Conservation (phyloP, 2,329 filamentous ascomycete species). For the Beauveria sp. region DNA sequence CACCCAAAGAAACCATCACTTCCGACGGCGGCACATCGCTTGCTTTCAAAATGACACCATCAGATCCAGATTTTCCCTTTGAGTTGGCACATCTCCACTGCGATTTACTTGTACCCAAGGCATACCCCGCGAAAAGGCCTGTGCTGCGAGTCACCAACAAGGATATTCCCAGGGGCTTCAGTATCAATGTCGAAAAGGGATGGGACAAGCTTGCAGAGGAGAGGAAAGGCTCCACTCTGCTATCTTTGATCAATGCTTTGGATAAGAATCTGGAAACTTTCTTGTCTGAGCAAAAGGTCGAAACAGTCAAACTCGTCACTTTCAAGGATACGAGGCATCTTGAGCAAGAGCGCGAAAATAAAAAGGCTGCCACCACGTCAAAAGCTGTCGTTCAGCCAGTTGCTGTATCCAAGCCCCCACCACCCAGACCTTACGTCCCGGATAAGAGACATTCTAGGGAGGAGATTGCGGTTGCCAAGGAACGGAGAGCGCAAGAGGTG, state of each 20-base stretch:
- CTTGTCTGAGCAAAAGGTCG: conserved; percentile 60
- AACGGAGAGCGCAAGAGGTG: conserved; percentile 56
- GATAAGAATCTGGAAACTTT: conserved; percentile 66
- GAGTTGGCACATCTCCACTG: conserved; percentile 64
- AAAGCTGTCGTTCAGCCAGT: conserved; percentile 4
- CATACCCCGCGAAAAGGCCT: conserved; percentile 54
- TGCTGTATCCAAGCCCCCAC: conserved; percentile 10
- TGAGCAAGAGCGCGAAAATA: conserved; percentile 18
- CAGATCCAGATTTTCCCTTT: conserved; percentile 79
- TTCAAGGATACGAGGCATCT: conserved; percentile 49
- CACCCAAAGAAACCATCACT: conserved; percentile 35
- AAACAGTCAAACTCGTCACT: conserved; percentile 62
- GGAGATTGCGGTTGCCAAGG: conserved; percentile 55
- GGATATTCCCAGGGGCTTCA: conserved; percentile 62
- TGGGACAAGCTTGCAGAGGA: conserved; percentile 58
- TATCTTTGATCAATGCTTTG: conserved; percentile 60
- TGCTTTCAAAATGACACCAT: conserved; percentile 59
- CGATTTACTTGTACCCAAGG: conserved; percentile 53
- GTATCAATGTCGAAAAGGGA: conserved; percentile 68
- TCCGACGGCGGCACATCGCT: conserved; percentile 47
- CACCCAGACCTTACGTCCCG: conserved; percentile 28
- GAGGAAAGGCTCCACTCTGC: conserved; percentile 48
- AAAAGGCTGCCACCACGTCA: conserved; percentile 5
- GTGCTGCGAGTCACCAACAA: conserved; percentile 58
- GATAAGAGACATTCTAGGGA: conserved; percentile 47